Evolutionary conservation across 2,329 filamentous ascomycete genomes (phyloP).

Genomic region (Drechslerella coelobrocha): DNA sequence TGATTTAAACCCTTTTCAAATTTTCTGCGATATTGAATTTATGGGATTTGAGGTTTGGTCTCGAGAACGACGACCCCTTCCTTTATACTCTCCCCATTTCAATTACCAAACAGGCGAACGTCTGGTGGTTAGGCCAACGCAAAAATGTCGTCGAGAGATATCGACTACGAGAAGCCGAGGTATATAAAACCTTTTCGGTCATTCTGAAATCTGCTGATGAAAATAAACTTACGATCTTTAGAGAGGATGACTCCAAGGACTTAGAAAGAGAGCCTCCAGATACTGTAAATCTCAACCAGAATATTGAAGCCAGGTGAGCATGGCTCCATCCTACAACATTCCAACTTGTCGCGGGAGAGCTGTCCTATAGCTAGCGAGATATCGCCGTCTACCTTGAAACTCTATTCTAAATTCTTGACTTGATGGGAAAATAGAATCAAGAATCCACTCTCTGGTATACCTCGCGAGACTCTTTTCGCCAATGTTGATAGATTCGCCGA

Average conservation of each 20-base stretch:
- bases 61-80: not conserved
- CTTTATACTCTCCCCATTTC: not conserved
- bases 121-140: conserved; percentile 1
- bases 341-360: not conserved
- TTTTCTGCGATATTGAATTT: not conserved
- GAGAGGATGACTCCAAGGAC: conserved; percentile 35
- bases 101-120: not conserved
- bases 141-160: conserved; percentile 25
- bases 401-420: too few species aligned
- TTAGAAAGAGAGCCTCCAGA: conserved; percentile 34
- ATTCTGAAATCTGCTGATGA: conserved; percentile 14
- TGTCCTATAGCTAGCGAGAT: not conserved
- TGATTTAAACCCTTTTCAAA: not conserved
- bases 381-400: conserved; percentile 1
- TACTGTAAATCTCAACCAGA: conserved; percentile 35
- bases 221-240: conserved; percentile 5
- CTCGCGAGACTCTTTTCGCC: conserved; percentile 62
- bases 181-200: conserved; percentile 7
- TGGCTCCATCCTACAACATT: not conserved
- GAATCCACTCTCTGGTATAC: conserved; percentile 66
- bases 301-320: conserved; percentile 47
- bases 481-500: conserved; percentile 70
- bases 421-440: conserved; percentile 60
- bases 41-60: not conserved
- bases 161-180: conserved; percentile 48